Base-by-base conservation (phyloP, 306 rosid species). In the Mucuna pruriens region DNA sequence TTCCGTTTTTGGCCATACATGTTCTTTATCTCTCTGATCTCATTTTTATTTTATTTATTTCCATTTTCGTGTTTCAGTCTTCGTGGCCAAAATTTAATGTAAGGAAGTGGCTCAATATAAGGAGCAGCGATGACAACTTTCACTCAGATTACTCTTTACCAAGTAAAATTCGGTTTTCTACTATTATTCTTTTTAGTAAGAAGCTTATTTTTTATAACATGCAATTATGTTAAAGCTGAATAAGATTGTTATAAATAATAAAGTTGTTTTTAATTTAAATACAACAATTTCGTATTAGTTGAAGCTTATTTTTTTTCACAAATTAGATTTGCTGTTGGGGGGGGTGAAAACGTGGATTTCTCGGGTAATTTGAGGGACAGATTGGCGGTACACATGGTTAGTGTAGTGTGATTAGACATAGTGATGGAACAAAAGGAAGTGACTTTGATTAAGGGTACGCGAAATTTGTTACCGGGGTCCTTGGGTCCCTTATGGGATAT, bases 81-180 rank as follows among this genome's bases (percentile, higher is more conserved):
- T 89, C 94, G 13, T 93, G 97, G 97, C 90, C 92, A 15, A 86
- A 85, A 61, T 78, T 76, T 10, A 84, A 88, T 13, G 85, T 80
- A 65, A 88, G 85, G 62, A 90, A 88, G 82, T 93, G 94, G 92
- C 85, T 91, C 10, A 89, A 86, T 76, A 75, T 78, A 16, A 92
- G 77, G 71, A 87, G 62, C 40, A 68, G 66, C 2, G 74, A 77
- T 0, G 86, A 84, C 46, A 86, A 83, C 62, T 87, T 86, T 54
- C 79, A 84, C 58, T 85, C 93, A 55, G 93, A 91, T 44, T 80
- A 85, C 67, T 70, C 60, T 15, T 3, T 70, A 11, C 12, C 74
- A 68, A 57, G 74, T 68, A 68, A 42, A 58, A 5, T 58, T 40
- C n/a, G 36, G 20, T 19, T 73, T 63, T 16, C 45, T 33, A 16